phyloP scores from a whole-genome alignment of 2,329 filamentous ascomycete species.

The Aspergillus jensenii region DNA sequence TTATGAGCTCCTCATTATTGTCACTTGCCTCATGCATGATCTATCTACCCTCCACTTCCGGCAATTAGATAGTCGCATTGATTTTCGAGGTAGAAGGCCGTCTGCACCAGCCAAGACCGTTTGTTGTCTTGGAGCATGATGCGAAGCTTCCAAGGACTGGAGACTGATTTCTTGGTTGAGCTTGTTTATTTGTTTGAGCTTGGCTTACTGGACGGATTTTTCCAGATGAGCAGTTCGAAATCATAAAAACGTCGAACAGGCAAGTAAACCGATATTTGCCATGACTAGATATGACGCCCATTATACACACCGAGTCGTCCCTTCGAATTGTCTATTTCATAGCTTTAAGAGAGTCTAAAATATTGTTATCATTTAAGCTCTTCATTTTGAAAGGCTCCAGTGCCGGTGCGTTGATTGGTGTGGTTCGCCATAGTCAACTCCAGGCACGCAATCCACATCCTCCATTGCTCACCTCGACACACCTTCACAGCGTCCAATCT shows the following conservation, averaged over 20 bases:
- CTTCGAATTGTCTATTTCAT: background rate
- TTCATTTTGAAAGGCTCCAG: background rate
- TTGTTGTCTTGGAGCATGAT: background rate
- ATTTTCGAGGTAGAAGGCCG: background rate
- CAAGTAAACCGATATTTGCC: background rate
- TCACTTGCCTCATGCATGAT: no score
- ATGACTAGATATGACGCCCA: background rate
- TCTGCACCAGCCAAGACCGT: background rate
- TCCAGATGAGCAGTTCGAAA: background rate
- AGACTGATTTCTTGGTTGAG: background rate
- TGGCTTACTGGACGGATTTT: background rate
- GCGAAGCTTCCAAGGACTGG: background rate
- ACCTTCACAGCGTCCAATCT: slow-evolving; percentile 7
- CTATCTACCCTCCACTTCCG: no score
- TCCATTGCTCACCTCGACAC: slow-evolving; percentile 11
- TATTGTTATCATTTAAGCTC: background rate
- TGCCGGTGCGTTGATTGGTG: background rate
- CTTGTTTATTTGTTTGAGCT: background rate
- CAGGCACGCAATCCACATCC: slow-evolving; percentile 14
- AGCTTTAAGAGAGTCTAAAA: background rate
- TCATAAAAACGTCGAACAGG: background rate
- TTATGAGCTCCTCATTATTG: no score
- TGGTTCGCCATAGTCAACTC: slow-evolving; percentile 4
- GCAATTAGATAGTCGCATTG: no score
- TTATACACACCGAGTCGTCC: no score